Evolutionary conservation across 2,329 filamentous ascomycete species (phyloP).

Genomic region (Allantophomopsis cytisporea): DNA sequence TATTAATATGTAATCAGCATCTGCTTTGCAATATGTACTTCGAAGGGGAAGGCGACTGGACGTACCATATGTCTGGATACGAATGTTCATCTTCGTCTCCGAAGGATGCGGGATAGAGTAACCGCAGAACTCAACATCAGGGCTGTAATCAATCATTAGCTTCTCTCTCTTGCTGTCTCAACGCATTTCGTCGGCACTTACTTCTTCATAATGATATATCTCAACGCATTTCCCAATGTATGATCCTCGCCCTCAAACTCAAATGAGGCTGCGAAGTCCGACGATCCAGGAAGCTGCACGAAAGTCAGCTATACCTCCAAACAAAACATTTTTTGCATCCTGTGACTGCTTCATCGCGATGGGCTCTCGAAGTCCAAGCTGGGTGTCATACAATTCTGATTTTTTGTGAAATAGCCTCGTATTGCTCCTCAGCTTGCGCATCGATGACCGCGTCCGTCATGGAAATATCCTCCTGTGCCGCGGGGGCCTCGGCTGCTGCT

Average conservation of each 20-base stretch:
- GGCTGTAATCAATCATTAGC: constrained; percentile 35
- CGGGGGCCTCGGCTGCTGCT: constrained; percentile 2
- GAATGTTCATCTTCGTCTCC: constrained; percentile 89
- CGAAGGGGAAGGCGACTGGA: constrained; percentile 3
- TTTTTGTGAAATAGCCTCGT: neutral
- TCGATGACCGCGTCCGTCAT: constrained; percentile 12
- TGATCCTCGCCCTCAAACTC: constrained; percentile 91
- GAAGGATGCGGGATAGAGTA: constrained; percentile 97
- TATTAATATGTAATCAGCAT: neutral
- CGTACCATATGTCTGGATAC: constrained; percentile 93
- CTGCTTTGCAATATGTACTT: no score
- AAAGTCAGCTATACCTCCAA: no score
- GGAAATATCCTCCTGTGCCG: constrained; percentile 10
- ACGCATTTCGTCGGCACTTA: constrained; percentile 27
- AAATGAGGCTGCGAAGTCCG: constrained; percentile 83
- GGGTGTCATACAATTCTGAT: neutral
- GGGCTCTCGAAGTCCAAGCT: neutral
- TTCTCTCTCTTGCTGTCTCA: neutral
- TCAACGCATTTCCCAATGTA: constrained; percentile 84
- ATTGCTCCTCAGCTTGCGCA: constrained; percentile 1
- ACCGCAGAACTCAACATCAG: constrained; percentile 93
- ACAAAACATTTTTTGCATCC: no score
- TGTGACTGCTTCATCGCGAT: no score
- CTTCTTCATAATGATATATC: constrained; percentile 99
- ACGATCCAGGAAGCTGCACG: constrained; percentile 65